Evolutionary conservation across 2,329 filamentous ascomycete genomes (phyloP).

Genomic region (Venturiaceae sp.): DNA sequence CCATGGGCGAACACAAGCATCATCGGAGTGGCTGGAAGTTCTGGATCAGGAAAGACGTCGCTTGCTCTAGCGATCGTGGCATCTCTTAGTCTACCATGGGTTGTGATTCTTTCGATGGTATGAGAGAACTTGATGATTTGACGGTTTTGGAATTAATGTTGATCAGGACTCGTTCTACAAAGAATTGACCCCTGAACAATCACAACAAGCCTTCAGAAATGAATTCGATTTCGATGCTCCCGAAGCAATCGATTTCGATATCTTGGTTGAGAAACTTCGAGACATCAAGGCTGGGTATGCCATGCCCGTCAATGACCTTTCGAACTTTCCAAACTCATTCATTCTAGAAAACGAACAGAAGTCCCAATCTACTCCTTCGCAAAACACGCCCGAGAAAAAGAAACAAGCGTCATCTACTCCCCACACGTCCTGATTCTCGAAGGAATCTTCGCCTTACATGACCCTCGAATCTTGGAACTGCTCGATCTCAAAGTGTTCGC

Average conservation of each 20-base stretch:
- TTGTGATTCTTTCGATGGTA: constrained; percentile 95
- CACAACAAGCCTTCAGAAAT: constrained; percentile 71
- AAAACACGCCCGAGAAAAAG: constrained; percentile 69
- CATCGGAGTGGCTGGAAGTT: constrained; percentile 91
- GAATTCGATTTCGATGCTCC: constrained; percentile 96
- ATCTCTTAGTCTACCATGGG: constrained; percentile 88
- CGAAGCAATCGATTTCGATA: constrained; percentile 88
- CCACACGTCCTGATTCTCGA: constrained; percentile 92
- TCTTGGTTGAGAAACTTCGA: constrained; percentile 65
- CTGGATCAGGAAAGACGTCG: constrained; percentile 91
- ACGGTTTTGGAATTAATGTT: constrained; percentile 16
- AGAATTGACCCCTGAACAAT: constrained; percentile 68
- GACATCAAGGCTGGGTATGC: constrained; percentile 88
- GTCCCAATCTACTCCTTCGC: constrained; percentile 94
- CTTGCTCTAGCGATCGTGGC: constrained; percentile 85
- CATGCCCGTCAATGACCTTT: background rate
- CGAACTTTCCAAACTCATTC: background rate
- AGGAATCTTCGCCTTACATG: constrained; percentile 91
- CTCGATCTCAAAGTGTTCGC: constrained; percentile 95
- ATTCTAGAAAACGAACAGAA: constrained; percentile 66
- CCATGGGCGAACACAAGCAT: constrained; percentile 96
- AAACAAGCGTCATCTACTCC: constrained; percentile 86
- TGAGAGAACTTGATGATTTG: constrained; percentile 14
- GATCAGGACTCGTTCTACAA: constrained; percentile 96
- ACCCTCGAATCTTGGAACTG: constrained; percentile 72